These are phyloP conservation scores for Fagopyrum tataricum DNA, from an alignment of 148 eudicot species.

Conservation along the genomic window DNA sequence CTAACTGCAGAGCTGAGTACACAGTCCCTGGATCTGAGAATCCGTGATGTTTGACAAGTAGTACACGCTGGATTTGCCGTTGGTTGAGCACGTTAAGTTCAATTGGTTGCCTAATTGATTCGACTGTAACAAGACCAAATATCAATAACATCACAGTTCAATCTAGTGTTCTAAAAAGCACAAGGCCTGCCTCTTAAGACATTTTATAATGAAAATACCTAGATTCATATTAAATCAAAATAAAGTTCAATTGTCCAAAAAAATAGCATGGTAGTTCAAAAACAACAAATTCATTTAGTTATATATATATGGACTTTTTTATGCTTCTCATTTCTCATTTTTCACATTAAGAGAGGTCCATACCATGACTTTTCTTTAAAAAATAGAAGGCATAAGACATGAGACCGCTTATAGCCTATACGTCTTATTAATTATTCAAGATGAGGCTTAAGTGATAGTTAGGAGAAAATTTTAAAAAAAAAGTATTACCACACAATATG, in stretches of 20 bases:
- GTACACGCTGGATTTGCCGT: conserved; percentile 41
- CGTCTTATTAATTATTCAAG: neutral
- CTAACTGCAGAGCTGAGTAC: conserved; percentile 49
- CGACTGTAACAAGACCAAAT: conserved; percentile 33
- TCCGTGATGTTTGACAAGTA: conserved; percentile 42
- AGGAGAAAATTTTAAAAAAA: neutral
- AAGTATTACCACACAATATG: conserved; percentile 51
- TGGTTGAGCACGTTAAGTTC: conserved; percentile 60
- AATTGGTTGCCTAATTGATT: conserved; percentile 43
- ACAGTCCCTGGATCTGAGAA: conserved; percentile 55
- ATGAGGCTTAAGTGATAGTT: neutral
- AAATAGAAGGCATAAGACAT: neutral
- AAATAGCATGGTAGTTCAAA: no score
- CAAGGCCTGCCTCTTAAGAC: no score
- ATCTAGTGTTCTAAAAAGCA: no score
- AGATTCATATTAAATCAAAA: no score
- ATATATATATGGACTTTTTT: no score
- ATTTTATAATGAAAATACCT: no score
- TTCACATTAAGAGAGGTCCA: no score
- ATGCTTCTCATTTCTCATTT: no score
- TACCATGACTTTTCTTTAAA: neutral
- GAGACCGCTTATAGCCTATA: neutral
- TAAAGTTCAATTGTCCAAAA: no score
- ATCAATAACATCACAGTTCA: neutral
- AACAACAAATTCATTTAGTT: no score